phyloP scores from a whole-genome alignment of 2,329 filamentous ascomycete genomes.

The Hypoxylon sp. region DNA sequence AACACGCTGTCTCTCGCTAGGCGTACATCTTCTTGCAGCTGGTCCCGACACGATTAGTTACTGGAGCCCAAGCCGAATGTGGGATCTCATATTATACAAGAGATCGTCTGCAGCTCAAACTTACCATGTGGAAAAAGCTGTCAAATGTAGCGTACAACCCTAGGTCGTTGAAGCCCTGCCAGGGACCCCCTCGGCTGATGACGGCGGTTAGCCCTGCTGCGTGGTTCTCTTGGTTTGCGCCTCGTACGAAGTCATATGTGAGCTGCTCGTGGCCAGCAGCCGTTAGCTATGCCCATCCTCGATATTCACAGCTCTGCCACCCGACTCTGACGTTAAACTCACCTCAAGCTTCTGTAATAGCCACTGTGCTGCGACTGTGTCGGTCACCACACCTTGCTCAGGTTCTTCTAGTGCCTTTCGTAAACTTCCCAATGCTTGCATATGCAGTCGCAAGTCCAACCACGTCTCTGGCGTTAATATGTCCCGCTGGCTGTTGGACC shows the following conservation, averaged over 20 bases:
- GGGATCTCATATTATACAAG: not conserved
- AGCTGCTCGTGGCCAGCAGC: slow-evolving; percentile 36
- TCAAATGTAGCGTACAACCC: slow-evolving; percentile 50
- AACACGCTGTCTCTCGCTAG: slow-evolving; percentile 49
- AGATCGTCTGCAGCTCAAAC: slow-evolving; percentile 8
- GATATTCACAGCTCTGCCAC: not conserved
- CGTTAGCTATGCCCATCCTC: slow-evolving; percentile 18
- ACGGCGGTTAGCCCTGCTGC: slow-evolving; percentile 51
- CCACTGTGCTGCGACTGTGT: slow-evolving; percentile 48
- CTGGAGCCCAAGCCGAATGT: not conserved
- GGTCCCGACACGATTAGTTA: slow-evolving; percentile 29
- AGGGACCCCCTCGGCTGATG: slow-evolving; percentile 46
- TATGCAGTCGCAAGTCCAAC: slow-evolving; percentile 50
- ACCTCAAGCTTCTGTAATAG: slow-evolving; percentile 53
- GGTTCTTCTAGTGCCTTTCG: slow-evolving; percentile 47
- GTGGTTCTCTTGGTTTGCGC: slow-evolving; percentile 51
- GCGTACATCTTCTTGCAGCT: slow-evolving; percentile 52
- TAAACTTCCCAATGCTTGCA: slow-evolving; percentile 47
- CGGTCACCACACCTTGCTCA: slow-evolving; percentile 39
- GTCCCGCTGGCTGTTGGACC: slow-evolving; percentile 49
- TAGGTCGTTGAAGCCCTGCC: slow-evolving; percentile 47
- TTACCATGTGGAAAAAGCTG: slow-evolving; percentile 51
- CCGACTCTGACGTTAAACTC: slow-evolving; percentile 9
- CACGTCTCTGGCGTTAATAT: slow-evolving; percentile 42
- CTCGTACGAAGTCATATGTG: slow-evolving; percentile 49